Evolutionary conservation across 768 basidiomycete species (phyloP), one percentile per base, ranked within the genome.

Genomic region (Boletus pseudo-olivaceus): DNA sequence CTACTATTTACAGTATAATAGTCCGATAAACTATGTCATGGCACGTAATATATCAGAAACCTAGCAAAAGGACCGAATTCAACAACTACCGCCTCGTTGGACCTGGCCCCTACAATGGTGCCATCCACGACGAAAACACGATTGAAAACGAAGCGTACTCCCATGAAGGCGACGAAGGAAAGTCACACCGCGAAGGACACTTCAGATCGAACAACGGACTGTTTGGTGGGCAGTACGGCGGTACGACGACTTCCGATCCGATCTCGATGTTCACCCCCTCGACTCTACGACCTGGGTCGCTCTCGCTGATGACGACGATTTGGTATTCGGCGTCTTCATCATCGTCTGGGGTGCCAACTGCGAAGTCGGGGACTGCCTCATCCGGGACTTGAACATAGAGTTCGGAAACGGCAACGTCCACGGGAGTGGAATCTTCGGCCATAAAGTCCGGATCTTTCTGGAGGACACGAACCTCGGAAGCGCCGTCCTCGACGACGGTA

Each of bases 41-140:
- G 7, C 29, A 7, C 5, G 29, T 5, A 7, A 7, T 29, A 7
- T 7, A 7, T 29, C 29, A 29, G 29, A 29, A 7, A 29, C 29
- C 29, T 29, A 7, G 29, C 29, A 29, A 29, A 29, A 29, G 1
- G 29, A 29, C 5, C 29, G 29, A 5, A 4, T 7, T 4, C 29
- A 29, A 29, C 29, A 29, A 32, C 14, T 8, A 23, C 19, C 10
- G 8, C 56, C 42, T 53, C 33, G 26, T 38, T 27, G 34, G n/a
- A n/a, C 49, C 47, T 47, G 42, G 7, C 35, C 52, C 52, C 38
- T 44, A 44, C 30, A 65, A 32, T 17, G 57, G 59, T 10, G 49
- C 54, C 51, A 66, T 50, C 53, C 53, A 59, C 3, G 65, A 57
- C 30, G 65, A 46, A 48, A 66, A 61, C 54, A 63, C 30, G 40